These are phyloP conservation scores for Obba rivulosa DNA, from an alignment of 768 basidiomycete species.

Conservation along the genomic window DNA sequence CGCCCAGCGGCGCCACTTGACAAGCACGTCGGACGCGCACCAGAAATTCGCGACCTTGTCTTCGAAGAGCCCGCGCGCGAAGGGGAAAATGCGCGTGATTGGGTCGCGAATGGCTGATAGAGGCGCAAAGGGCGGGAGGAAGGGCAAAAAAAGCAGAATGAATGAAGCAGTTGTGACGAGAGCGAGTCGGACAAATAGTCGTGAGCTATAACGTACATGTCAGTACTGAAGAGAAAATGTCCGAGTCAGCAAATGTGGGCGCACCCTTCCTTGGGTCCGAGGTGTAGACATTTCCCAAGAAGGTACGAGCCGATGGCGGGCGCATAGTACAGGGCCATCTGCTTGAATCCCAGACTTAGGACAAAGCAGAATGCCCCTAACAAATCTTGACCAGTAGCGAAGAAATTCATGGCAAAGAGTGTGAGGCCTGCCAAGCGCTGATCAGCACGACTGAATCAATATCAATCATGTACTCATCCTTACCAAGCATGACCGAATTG, in stretches of 20 bases:
- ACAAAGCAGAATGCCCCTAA: slow-evolving; percentile 78
- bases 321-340: slow-evolving; percentile 94
- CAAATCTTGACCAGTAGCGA: slow-evolving; percentile 64
- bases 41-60: slow-evolving; percentile 98
- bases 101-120: slow-evolving; percentile 49
- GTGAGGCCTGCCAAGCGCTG: slow-evolving; percentile 48
- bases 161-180: slow-evolving; percentile 59
- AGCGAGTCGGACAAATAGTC: slow-evolving; percentile 64
- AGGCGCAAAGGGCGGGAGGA: slow-evolving; percentile 62
- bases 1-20: slow-evolving; percentile 76
- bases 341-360: slow-evolving; percentile 86
- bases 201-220: slow-evolving; percentile 19
- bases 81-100: slow-evolving; percentile 83
- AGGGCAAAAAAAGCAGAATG: slow-evolving; percentile 69
- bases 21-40: slow-evolving; percentile 85
- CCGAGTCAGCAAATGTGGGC: slow-evolving; percentile 13
- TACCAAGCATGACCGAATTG: slow-evolving; percentile 90
- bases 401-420: slow-evolving; percentile 62
- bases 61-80: slow-evolving; percentile 85
- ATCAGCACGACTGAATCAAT: neutral
- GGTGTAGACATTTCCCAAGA: slow-evolving; percentile 81
- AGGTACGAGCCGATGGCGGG: slow-evolving; percentile 90
- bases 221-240: neutral
- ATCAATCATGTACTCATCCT: slow-evolving; percentile 10
- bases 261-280: slow-evolving; percentile 70